These are phyloP conservation scores for Wickerhamomyces kurtzmanii DNA, from an alignment of 805 yeast species.

Conservation along the genomic window DNA sequence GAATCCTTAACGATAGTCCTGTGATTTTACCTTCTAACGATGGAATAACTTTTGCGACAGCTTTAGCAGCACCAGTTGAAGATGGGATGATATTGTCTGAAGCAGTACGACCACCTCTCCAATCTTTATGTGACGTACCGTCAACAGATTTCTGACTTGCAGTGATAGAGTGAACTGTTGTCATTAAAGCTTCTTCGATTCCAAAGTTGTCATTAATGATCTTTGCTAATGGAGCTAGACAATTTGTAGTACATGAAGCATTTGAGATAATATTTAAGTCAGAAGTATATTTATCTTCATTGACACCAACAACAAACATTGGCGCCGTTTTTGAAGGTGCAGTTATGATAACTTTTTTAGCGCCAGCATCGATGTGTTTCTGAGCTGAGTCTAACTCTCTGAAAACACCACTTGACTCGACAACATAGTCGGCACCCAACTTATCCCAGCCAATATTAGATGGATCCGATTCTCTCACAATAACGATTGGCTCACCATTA, in stretches of 20 bases:
- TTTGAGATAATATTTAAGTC: conserved; percentile 75
- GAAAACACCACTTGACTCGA: conserved; percentile 94
- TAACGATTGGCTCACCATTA: conserved; percentile 56
- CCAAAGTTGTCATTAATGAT: conserved; percentile 80
- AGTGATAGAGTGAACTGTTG: conserved; percentile 93
- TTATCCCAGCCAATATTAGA: conserved; percentile 82
- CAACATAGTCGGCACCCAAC: conserved; percentile 73
- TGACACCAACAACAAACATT: conserved; percentile 92
- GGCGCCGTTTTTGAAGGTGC: conserved; percentile 94
- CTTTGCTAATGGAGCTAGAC: conserved; percentile 92
- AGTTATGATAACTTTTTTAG: conserved; percentile 90
- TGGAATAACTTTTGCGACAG: conserved; percentile 93
- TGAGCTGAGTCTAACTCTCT: conserved; percentile 72
- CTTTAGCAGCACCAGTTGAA: conserved; percentile 96
- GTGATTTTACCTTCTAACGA: conserved; percentile 87
- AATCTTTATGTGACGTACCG: conserved; percentile 96
- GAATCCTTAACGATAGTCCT: conserved; percentile 90
- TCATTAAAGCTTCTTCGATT: conserved; percentile 88
- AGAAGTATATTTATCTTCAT: conserved; percentile 66
- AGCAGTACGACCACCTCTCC: conserved; percentile 98
- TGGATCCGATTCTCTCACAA: conserved; percentile 81
- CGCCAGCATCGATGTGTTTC: conserved; percentile 84
- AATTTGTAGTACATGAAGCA: conserved; percentile 94
- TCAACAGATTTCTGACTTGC: conserved; percentile 96
- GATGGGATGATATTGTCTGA: conserved; percentile 93